A percentile compares a stretch with the other conserved stretches of the same genome.
Conservation (phyloP, 225 moss, liverwort and hornwort genomes). For the Climacium dendroides region DNA sequence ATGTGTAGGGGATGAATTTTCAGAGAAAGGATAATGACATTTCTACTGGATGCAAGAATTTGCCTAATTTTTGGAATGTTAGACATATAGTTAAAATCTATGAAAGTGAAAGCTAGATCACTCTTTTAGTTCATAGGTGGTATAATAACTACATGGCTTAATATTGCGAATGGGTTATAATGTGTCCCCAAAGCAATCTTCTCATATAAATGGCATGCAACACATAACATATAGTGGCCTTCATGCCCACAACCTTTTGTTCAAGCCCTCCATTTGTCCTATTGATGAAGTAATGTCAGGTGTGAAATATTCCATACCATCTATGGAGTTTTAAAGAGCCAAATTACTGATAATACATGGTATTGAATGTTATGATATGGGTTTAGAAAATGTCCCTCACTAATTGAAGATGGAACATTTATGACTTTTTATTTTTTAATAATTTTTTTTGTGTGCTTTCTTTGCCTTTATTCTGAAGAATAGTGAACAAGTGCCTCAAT, state of each 20-base stretch:
- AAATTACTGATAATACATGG: not conserved
- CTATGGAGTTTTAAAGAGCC: not conserved
- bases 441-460: accelerated
- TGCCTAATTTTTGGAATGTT: not conserved
- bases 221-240: accelerated
- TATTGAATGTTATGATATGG: no score
- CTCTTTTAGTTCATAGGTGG: not conserved
- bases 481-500: not conserved
- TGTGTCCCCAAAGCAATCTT: not conserved
- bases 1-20: accelerated
- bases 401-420: not conserved
- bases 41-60: not conserved
- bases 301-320: not conserved
- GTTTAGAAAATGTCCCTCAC: accelerated
- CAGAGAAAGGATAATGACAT: not conserved
- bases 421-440: not conserved
- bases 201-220: not conserved
- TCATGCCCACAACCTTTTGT: accelerated
- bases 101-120: accelerated
- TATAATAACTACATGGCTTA: no score
- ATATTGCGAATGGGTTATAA: accelerated
- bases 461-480: not conserved
- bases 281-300: not conserved
- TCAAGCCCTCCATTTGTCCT: accelerated
- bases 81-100: not conserved